Percentiles rank a stretch among this genome's conserved stretches.
phyloP scores from a whole-genome alignment of 768 basidiomycete genomes.

The Kwoniella sp. region DNA sequence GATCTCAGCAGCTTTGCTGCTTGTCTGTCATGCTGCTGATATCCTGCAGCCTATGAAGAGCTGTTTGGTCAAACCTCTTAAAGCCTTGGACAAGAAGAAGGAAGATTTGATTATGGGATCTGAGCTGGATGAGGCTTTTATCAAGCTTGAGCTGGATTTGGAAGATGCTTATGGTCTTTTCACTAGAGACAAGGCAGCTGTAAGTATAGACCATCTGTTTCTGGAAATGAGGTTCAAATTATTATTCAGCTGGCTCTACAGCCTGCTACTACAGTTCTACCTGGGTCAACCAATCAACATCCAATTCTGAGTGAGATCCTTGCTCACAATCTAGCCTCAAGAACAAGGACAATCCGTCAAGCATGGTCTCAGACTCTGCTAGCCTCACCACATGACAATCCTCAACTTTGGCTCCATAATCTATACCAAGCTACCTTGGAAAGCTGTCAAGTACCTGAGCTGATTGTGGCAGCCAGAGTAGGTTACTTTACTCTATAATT shows the following conservation, averaged over 20 bases:
- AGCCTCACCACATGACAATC: slow-evolving; percentile 26
- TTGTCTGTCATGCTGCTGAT: slow-evolving; percentile 23
- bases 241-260: no score
- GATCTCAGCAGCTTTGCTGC: slow-evolving; percentile 19
- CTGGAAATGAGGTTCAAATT: no score
- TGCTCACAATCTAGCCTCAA: slow-evolving; percentile 25
- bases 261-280: no score
- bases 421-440: slow-evolving; percentile 41
- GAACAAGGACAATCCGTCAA: slow-evolving; percentile 23
- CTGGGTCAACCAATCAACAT: slow-evolving; percentile 17
- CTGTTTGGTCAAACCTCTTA: slow-evolving; percentile 38
- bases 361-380: slow-evolving; percentile 37
- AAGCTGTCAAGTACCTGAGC: slow-evolving; percentile 26
- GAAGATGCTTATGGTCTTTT: no score
- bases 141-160: slow-evolving; percentile 12
- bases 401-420: slow-evolving; percentile 30
- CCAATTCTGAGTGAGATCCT: slow-evolving; percentile 34
- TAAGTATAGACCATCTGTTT: no score
- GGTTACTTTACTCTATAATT: neutral
- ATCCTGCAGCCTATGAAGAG: slow-evolving; percentile 36
- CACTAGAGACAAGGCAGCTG: no score
- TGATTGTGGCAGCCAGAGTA: slow-evolving; percentile 33
- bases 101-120: slow-evolving; percentile 21
- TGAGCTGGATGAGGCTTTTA: neutral
- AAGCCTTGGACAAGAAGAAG: slow-evolving; percentile 13